These are phyloP conservation scores for Fraxinus cuspidata DNA, from an alignment of 257 asterid genomes.

Conservation along the genomic window DNA sequence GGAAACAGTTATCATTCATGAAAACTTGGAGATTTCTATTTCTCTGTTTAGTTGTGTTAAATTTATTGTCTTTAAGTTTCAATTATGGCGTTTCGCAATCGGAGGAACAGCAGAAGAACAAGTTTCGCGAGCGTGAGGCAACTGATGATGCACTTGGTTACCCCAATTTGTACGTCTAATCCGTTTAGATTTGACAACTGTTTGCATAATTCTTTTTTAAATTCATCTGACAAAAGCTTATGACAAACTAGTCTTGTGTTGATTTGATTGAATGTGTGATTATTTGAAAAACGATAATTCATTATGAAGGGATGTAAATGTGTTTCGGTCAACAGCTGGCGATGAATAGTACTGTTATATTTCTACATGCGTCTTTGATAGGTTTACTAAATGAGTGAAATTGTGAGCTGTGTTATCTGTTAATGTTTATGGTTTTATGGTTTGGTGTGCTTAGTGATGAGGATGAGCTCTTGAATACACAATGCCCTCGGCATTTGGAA, in stretches of 20 bases:
- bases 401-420: constrained; percentile 9
- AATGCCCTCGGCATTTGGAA: constrained; percentile 95
- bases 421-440: constrained; percentile 19
- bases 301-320: background rate
- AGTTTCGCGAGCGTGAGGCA: constrained; percentile 94
- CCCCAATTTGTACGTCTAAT: constrained; percentile 74
- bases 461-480: constrained; percentile 84
- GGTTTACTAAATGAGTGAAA: constrained; percentile 1
- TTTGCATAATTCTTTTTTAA: background rate
- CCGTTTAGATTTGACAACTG: constrained; percentile 12
- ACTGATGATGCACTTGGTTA: constrained; percentile 86
- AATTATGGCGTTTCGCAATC: constrained; percentile 58
- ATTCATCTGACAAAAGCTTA: background rate
- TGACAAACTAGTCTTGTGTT: constrained; percentile 1
- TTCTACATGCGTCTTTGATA: background rate
- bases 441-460: constrained; percentile 58
- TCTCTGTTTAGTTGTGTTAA: constrained; percentile 51
- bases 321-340: constrained; percentile 19
- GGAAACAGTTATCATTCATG: constrained; percentile 45
- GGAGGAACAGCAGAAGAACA: constrained; percentile 67
- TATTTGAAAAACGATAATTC: background rate
- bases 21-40: constrained; percentile 54
- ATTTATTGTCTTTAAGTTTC: constrained; percentile 43
- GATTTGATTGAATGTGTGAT: constrained; percentile 16
- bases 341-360: constrained; percentile 14